These are phyloP conservation scores for Pseudogymnoascus verrucosus DNA, from an alignment of 2,329 filamentous ascomycete species.

Conservation along the genomic window DNA sequence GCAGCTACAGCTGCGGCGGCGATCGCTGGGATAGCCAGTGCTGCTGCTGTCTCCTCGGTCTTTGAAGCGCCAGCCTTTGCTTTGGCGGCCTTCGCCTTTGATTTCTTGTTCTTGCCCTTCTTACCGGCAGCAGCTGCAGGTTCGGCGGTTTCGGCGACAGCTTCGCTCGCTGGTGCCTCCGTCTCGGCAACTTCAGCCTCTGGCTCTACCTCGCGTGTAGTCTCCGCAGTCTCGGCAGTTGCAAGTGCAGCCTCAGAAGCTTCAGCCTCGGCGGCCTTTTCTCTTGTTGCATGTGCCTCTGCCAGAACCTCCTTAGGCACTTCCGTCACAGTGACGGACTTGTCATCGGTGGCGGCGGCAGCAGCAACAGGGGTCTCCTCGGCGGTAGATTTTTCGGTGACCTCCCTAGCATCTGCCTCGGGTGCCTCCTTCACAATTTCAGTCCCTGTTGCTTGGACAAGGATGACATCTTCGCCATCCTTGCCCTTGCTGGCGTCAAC, in stretches of 20 bases:
- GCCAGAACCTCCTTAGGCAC: not conserved
- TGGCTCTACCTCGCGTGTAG: not conserved
- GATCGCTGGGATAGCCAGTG: not conserved
- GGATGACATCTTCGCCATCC: not conserved
- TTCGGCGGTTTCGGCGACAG: not conserved
- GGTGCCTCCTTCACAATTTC: not conserved
- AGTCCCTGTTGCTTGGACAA: not conserved
- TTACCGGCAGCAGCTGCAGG: not conserved
- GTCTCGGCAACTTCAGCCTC: not conserved
- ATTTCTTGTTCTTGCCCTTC: slow-evolving; percentile 5
- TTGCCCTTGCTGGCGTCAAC: not conserved
- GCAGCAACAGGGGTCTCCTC: not conserved
- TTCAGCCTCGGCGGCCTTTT: not conserved
- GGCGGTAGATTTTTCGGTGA: not conserved
- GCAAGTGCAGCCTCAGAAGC: not conserved
- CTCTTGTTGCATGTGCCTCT: not conserved
- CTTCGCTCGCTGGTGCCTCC: not conserved
- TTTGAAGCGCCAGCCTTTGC: not conserved
- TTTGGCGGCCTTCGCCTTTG: not conserved
- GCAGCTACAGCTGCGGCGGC: not conserved
- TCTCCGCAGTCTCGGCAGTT: not conserved
- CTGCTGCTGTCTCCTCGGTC: not conserved
- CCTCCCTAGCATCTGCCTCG: not conserved
- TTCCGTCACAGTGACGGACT: not conserved
- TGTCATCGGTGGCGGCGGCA: not conserved